Conservation (phyloP, 1,139 yeast species). For the Scheffersomyces stambukii region DNA sequence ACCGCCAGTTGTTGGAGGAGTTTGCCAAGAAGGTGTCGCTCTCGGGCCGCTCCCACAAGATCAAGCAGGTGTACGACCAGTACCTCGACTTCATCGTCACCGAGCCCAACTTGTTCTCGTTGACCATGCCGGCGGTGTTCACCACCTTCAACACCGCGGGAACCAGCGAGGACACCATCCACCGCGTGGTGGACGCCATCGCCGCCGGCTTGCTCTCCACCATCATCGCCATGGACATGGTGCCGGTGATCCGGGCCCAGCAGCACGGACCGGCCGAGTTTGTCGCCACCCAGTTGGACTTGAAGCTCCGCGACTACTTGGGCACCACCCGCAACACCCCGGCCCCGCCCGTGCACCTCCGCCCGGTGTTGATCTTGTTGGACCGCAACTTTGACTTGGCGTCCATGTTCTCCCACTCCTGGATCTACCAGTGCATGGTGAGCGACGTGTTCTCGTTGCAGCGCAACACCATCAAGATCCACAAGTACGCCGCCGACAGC, state of each 20-base stretch:
- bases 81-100: constrained; percentile 88
- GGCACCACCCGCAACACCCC: constrained; percentile 52
- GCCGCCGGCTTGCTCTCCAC: constrained; percentile 80
- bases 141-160: constrained; percentile 64
- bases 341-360: constrained; percentile 32
- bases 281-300: constrained; percentile 82
- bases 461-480: constrained; percentile 60
- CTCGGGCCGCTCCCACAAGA: constrained; percentile 62
- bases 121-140: constrained; percentile 67
- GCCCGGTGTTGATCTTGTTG: constrained; percentile 74
- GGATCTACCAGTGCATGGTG: constrained; percentile 97
- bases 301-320: constrained; percentile 77
- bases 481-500: constrained; percentile 36
- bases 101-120: constrained; percentile 83
- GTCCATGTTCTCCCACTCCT: constrained; percentile 93
- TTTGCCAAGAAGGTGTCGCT: constrained; percentile 80
- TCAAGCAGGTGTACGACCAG: constrained; percentile 90
- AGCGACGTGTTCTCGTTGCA: constrained; percentile 83
- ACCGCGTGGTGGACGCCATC: constrained; percentile 59
- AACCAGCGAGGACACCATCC: constrained; percentile 73
- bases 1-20: constrained; percentile 77
- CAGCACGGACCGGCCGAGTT: constrained; percentile 94
- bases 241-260: constrained; percentile 90
- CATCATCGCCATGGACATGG: constrained; percentile 68
- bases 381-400: constrained; percentile 89